Conservation (phyloP, 2,329 filamentous ascomycete species). For the Apiospora aurea region DNA sequence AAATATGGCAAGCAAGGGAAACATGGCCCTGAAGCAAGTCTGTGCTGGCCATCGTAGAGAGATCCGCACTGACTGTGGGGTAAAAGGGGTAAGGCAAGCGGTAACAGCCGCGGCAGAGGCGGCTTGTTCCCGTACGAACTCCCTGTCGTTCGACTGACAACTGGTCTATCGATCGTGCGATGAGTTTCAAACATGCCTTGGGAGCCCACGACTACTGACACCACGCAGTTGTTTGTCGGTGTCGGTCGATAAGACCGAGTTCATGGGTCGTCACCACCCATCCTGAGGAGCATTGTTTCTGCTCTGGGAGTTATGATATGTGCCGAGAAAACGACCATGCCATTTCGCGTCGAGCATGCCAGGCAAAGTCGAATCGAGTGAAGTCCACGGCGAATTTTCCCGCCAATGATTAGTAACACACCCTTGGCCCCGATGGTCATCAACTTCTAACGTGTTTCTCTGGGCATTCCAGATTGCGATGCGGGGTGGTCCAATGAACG, state of each 20-base stretch:
- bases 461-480: neutral
- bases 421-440: neutral
- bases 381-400: neutral
- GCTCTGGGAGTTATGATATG: neutral
- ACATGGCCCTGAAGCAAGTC: neutral
- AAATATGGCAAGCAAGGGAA: neutral
- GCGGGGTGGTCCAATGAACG: slow-evolving; percentile 11
- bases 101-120: neutral
- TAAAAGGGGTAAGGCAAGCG: neutral
- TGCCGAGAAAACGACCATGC: neutral
- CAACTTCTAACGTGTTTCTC: slow-evolving; percentile 3
- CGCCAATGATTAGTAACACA: slow-evolving; percentile 1
- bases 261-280: neutral
- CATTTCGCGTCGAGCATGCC: neutral
- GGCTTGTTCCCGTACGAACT: neutral
- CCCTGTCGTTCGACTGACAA: neutral
- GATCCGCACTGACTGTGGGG: neutral
- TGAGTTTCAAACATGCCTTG: neutral
- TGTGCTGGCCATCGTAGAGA: slow-evolving; percentile 11
- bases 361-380: neutral
- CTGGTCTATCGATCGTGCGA: neutral
- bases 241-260: neutral
- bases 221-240: neutral
- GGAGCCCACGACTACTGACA: neutral
- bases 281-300: neutral